Evolutionary conservation across 805 yeast species (phyloP).

Genomic region (Saccharomycopsis sp.): DNA sequence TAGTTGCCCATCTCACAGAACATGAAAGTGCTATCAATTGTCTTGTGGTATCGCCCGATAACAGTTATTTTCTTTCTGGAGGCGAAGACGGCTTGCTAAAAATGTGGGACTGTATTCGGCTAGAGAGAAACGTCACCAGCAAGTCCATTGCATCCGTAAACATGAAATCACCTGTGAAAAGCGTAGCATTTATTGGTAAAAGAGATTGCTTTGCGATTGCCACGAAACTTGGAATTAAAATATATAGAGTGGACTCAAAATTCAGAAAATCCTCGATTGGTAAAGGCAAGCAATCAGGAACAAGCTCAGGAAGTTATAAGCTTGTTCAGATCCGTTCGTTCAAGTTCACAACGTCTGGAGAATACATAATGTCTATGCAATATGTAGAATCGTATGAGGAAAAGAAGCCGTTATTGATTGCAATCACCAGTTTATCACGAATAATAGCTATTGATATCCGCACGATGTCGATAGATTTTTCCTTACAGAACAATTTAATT

Average conservation of each 20-base stretch:
- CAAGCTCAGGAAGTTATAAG: conserved; percentile 2
- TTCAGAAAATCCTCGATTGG: conserved; percentile 22
- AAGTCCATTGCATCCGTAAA: conserved; percentile 42
- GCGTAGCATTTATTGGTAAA: conserved; percentile 44
- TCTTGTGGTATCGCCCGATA: conserved; percentile 53
- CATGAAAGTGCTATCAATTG: conserved; percentile 54
- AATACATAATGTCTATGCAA: conserved; percentile 39
- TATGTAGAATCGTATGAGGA: conserved; percentile 31
- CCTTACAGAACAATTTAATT: conserved; percentile 46
- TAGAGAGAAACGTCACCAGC: conserved; percentile 56
- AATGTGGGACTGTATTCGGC: conserved; percentile 67
- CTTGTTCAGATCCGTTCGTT: conserved; percentile 21
- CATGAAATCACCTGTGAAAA: conserved; percentile 43
- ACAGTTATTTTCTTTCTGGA: conserved; percentile 66
- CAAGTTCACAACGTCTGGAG: conserved; percentile 34
- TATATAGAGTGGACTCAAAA: conserved; percentile 32
- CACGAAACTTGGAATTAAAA: conserved; percentile 32
- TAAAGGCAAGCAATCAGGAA: conserved; percentile 18
- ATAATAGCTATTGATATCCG: conserved; percentile 53
- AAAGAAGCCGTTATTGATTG: conserved; percentile 39
- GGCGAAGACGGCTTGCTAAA: conserved; percentile 67
- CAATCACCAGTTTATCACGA: conserved; percentile 46
- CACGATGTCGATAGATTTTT: conserved; percentile 38
- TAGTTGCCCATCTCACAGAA: conserved; percentile 60
- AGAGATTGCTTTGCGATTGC: conserved; percentile 54